Base-by-base conservation (phyloP, 192 early-diverging fungal genomes). In the Rhizophlyctis rosea region DNA sequence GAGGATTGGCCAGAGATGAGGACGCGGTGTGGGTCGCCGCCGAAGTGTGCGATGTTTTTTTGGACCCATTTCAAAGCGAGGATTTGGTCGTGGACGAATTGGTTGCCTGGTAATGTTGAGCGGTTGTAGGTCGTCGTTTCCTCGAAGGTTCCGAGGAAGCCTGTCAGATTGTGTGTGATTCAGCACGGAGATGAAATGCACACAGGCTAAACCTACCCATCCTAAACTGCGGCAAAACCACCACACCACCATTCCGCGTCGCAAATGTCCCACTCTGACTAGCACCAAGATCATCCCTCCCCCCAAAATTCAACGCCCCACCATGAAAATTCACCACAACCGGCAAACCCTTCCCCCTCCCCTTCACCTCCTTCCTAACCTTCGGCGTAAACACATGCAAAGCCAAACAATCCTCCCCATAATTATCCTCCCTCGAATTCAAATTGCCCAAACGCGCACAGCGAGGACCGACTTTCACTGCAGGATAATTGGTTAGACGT, bases 241-340 rank as follows among this genome's bases (percentile, higher is more conserved):
- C 54, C 21, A 84, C 70, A 14, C 73, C 69, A 14, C 62, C 71
- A 27, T 61, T 61, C 18, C 81, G 68, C 5, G 78, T 61, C 14
- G 58, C 71, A 30, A 56, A 61, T 25, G 50, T 64, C 18, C 39
- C 39, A 3, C 81, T 74, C 39, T 54, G 44, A 62, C 75, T 84
- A 2, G 59, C 62, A n/a, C n/a, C 9, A 44, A 44, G 39, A 44
- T 44, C 39, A 44, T 44, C 39, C 18, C 7, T 44, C 7, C 39
- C 39, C 33, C 83, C 83, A 44, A 50, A 68, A 30, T 65, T 68
- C 56, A 76, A 86, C 27, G 70, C 73, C 23, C 86, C 87, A 9
- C 82, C 81, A 47, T 88, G 81, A 21, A 88, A 71, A 52, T 67
- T 87, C 4, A 87, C 75, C 62, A 85, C 67, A 2, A 89, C 87